Evolutionary conservation across 1,284 basidiomycete genomes (phyloP), one percentile per base, ranked within the genome.

Genomic region (Cystobasidium sp.): DNA sequence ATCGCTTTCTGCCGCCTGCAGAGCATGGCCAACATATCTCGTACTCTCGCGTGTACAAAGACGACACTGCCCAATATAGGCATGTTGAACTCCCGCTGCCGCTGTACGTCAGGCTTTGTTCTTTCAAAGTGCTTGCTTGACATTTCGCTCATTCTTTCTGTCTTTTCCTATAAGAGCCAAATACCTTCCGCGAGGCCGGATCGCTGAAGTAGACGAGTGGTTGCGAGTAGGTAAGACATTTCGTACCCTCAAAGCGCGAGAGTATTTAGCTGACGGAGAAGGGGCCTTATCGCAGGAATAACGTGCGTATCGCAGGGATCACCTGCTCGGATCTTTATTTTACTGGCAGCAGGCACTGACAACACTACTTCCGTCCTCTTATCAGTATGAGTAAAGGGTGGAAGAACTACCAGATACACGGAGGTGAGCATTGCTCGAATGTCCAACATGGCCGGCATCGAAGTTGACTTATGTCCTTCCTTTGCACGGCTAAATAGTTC

Each of bases 301-400:
- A 56, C n/a, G 53, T 56, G 18, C 24, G 53, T 37, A 37, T 18
- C 6, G 1, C 8, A 37, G 24, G 16, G 53, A 56, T 5, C 31
- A 31, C 31, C 31, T 31, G 31, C 31, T 31, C 5, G 31, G 31
- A 31, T 5, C 5, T 31, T 5, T 31, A 31, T 31, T 1, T 31
- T 31, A 5, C 5, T 31, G 31, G 5, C 31, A 31, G 31, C 31
- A 2, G 31, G 31, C 31, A 31, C 31, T 31, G 31, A 31, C 31
- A 31, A 31, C 31, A 31, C 31, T 31, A 31, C 1, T 31, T 49
- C 7, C 43, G 31, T n/a, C 39, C 14, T 20, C 6, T 41, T 39
- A 8, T 18, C 5, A 59, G 56, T 22, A 59, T 59, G 56, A 59
- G 56, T n/a, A 31, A n/a, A 18, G 56, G 56, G 18, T 59, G 56